Base-by-base conservation (phyloP, 2,329 filamentous ascomycete species). In the Fusarium poae region DNA sequence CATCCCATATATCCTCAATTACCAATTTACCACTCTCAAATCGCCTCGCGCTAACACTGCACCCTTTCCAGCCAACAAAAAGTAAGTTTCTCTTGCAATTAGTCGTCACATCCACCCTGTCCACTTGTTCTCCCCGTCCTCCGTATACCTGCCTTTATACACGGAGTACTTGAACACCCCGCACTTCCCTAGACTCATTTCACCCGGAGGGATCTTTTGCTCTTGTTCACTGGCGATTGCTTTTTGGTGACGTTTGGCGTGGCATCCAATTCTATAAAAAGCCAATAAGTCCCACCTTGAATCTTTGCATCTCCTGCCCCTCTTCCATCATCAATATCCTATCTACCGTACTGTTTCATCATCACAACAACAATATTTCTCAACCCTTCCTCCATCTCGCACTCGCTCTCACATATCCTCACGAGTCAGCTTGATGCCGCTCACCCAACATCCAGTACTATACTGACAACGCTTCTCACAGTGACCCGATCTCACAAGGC, bases 401-500 rank as follows among this genome's bases (percentile, higher is more conserved):
- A 37, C 29, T n/a, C 18, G 37, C 39, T 39, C 43, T 58, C 34
- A 25, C 42, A 57, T 57, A 54, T 16, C 44, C 53, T 57, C 59
- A 68, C 42, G 57, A 74, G 72, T 74, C 43, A 71, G 72, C 62
- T 57, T 44, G 29, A 16, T 35, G 29, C 48, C 57, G 6, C 15
- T 50, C 30, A 32, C 27, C 21, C 42, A 29, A 20, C 20, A 29
- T 40, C 11, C 16, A 50, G 54, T 13, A 45, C 7, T 39, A 23
- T 46, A 30, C 60, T 68, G 27, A 69, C 71, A 68, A 56, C 66
- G 45, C 25, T 30, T 42, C 44, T 30, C 40, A 16, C 74, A 97
- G 94, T 99, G 95, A 97, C 96, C 84, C 95, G 96, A 80, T 97
- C 95, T 71, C 93, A 95, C 89, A 99, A 98, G 86, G 88, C 86